Base-by-base conservation (phyloP, 192 early-diverging fungal species). In the Coemansia sp. region DNA sequence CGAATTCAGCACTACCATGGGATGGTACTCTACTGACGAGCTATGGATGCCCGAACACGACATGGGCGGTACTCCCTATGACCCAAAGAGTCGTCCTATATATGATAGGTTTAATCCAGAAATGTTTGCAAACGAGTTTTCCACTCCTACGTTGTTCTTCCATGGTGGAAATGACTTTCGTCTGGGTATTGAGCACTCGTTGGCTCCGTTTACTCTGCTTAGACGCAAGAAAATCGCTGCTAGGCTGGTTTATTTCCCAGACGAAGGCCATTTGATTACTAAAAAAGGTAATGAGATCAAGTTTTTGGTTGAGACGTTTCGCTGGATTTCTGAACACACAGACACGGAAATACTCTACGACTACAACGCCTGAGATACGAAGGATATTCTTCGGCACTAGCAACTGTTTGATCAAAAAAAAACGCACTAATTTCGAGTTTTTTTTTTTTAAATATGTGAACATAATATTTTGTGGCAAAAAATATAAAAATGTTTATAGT, bases 11-110 rank as follows among this genome's bases (percentile, higher is more conserved):
- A 84, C 86, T 8, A 59, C 80, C 15, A 71, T 75, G 33, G 71
- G 76, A 33, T 93, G 85, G 74, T 92, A 89, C 64, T 64, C 85
- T 15, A 90, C 90, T 11, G 90, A 93, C 41, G 92, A 93, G 67
- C 87, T 92, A n/a, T 92, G 87, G 78, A 91, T 94, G 79, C 78
- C 87, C 22, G 91, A 94, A 64, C 75, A 78, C 62, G 92, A 94
- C 81, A 91, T 91, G 71, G 86, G 84, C n/a, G 92, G 92, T 62
- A 68, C 76, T 22, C 90, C 91, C 33, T 91, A 78, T 67, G 69
- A 86, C 4, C 65, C 81, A 52, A 64, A 73, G 52, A 78, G 75
- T 5, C 74, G 86, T 20, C 51, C 68, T 17, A 72, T 70, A 22
- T 91, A 92, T 63, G 88, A 93, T 22, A 68, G 81, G 57, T 92